A percentile compares a stretch with the other conserved stretches of the same genome.
Evolutionary conservation across 2,329 filamentous ascomycete genomes (phyloP).

Genomic region (Pezizomycotina sp.): DNA sequence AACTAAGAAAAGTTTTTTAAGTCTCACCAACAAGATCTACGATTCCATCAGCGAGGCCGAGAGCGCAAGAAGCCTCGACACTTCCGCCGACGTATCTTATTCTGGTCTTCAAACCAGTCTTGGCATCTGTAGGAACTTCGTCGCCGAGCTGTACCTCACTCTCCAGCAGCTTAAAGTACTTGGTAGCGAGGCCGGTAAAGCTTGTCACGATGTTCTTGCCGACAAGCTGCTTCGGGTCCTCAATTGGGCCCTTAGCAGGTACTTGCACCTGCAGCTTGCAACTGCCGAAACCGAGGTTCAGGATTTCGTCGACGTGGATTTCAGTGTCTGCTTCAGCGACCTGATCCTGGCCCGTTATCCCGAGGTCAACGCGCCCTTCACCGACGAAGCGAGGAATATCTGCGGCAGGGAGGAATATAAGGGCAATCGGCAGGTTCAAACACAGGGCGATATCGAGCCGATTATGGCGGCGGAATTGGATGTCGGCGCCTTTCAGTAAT

Average conservation of each 20-base stretch:
- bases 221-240: slow-evolving; percentile 56
- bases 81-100: slow-evolving; percentile 91
- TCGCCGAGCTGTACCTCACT: slow-evolving; percentile 32
- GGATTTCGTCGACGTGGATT: slow-evolving; percentile 61
- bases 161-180: slow-evolving; percentile 73
- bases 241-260: slow-evolving; percentile 62
- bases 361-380: slow-evolving; percentile 80
- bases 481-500: slow-evolving; percentile 80
- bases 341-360: slow-evolving; percentile 87
- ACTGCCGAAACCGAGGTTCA: slow-evolving; percentile 77
- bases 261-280: slow-evolving; percentile 97
- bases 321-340: slow-evolving; percentile 40
- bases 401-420: slow-evolving; percentile 89
- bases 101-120: slow-evolving; percentile 56
- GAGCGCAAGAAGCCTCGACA: slow-evolving; percentile 88
- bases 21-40: slow-evolving; percentile 84
- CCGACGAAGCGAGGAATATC: slow-evolving; percentile 97
- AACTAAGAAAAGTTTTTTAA: neutral
- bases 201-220: slow-evolving; percentile 91
- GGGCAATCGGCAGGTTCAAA: slow-evolving; percentile 87
- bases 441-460: slow-evolving; percentile 94
- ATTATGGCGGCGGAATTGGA: slow-evolving; percentile 89
- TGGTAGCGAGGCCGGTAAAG: slow-evolving; percentile 68
- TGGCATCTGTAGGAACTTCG: slow-evolving; percentile 28
- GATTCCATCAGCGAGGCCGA: slow-evolving; percentile 91